These are phyloP conservation scores for Albizia julibrissin DNA, from an alignment of 306 rosid genomes.

Conservation along the genomic window DNA sequence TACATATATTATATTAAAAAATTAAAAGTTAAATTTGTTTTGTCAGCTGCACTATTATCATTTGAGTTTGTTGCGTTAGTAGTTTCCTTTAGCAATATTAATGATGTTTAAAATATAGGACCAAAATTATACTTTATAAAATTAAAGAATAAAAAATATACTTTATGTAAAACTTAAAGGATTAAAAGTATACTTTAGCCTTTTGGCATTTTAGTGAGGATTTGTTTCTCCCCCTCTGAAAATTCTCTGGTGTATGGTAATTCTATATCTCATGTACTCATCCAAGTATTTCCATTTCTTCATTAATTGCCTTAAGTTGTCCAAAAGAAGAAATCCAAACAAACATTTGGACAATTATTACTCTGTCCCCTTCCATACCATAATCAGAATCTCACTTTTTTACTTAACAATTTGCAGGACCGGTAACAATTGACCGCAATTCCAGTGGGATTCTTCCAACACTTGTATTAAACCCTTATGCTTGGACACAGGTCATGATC, in stretches of 20 bases:
- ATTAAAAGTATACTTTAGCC: too few species aligned
- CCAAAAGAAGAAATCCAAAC: neutral
- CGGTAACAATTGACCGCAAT: constrained; percentile 30
- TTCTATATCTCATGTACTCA: neutral
- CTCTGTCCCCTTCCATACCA: too few species aligned
- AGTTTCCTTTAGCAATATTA: too few species aligned
- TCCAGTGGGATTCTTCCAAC: constrained; percentile 41
- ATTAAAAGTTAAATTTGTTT: too few species aligned
- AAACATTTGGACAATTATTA: neutral
- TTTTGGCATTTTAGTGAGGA: neutral
- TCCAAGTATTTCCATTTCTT: neutral
- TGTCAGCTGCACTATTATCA: too few species aligned
- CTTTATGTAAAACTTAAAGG: too few species aligned
- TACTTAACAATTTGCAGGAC: constrained; percentile 41
- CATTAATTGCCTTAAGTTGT: neutral
- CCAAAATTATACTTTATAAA: too few species aligned
- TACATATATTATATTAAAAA: too few species aligned
- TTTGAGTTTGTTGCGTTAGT: too few species aligned
- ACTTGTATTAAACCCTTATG: constrained; percentile 41
- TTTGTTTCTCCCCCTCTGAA: neutral
- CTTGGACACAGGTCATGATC: constrained; percentile 45
- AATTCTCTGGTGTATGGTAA: neutral
- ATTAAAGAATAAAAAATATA: too few species aligned
- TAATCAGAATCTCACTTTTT: neutral
- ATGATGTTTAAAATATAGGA: too few species aligned